Base-by-base conservation (phyloP, 192 early-diverging fungal genomes). In the Coemansia sp. region DNA sequence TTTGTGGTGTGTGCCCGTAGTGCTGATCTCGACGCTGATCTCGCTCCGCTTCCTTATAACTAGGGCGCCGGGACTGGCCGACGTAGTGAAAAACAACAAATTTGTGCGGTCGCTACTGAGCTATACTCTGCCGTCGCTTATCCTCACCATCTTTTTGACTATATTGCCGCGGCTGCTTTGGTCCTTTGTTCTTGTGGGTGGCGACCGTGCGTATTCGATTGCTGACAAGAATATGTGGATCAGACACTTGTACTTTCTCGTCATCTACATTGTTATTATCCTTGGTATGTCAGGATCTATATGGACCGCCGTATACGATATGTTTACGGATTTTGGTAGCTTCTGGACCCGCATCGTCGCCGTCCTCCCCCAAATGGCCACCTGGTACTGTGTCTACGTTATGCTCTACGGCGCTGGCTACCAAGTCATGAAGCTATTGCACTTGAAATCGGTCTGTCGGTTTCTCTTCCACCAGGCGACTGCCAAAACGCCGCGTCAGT, bases 311-410 rank as follows among this genome's bases (percentile, higher is more conserved):
- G 22, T 91, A 18, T 84, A 85, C 63, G 88, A 91, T 29, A 81
- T 94, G 15, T 81, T 91, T 41, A 87, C 91, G 36, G 85, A 92
- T 66, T 86, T 90, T 36, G 86, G 86, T 41, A 76, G 87, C 10
- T 84, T 93, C 44, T 79, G 90, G 64, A 66, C 79, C 12, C 73
- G 87, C 24, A 79, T 94, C 10, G 92, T 92, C 31, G 73, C 59
- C 6, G 87, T 74, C 0, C 76, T 94, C 51, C 90, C 91, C n/a
- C 82, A 89, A 38, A 87, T 93, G 65, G 86, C 91, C 11, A 90
- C 92, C 13, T 93, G 92, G 81, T 94, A 92, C 87, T 87, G 90
- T 49, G 92, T 92, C 31, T 91, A 90, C 73, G 75, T 89, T 22
- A 88, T 94, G 64, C 76, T 94, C 22, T 88, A 93, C 64, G 91